Base-by-base conservation (phyloP, 2,329 filamentous ascomycete species). In the Aspergillus alliaceus region DNA sequence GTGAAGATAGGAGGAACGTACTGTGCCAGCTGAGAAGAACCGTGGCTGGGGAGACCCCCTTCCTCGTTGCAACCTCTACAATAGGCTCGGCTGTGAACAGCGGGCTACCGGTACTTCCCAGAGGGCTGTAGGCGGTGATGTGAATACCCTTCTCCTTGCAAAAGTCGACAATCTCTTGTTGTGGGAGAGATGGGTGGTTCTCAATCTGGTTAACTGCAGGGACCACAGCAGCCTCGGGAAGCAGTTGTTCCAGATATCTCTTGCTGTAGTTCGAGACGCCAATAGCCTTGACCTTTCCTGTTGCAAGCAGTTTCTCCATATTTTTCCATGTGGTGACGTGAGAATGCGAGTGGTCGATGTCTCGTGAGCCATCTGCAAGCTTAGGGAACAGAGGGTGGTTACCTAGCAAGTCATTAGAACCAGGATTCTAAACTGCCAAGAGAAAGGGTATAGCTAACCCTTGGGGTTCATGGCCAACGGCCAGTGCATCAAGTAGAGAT, bases 401-500 rank as follows among this genome's bases (percentile, higher is more conserved):
- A 25, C 74, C 68, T 71, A 20, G 14, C 20, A 29, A 22, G 1
- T 37, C 4, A 46, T 62, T 50, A 63, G 53, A 12, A 3, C 25
- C 31, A 24, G 27, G 29, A 15, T 27, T 2, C 27, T 22, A 40
- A 31, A 44, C 42, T 34, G 14, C 8, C 25, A 31, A 42, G 29
- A 32, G 12, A 11, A 15, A 25, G 25, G 47, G 27, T 44, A 32
- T 4, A 29, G 42, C 69, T 59, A 70, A 83, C 88, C 89, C 32
- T 89, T 83, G 7, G 89, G 88, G 77, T 93, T 93, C 85, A 93
- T 87, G 50, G 71, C 86, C 46, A 91, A 79, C 6, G 90, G 89
- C 90, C 90, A 95, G 78, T 96, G 91, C 79, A 96, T 84, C 35
- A 96, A 81, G 71, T 85, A 91, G 56, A 96, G 79, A 72, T 96